phyloP scores from a whole-genome alignment of 345 rosid species.

The Acer negundo region DNA sequence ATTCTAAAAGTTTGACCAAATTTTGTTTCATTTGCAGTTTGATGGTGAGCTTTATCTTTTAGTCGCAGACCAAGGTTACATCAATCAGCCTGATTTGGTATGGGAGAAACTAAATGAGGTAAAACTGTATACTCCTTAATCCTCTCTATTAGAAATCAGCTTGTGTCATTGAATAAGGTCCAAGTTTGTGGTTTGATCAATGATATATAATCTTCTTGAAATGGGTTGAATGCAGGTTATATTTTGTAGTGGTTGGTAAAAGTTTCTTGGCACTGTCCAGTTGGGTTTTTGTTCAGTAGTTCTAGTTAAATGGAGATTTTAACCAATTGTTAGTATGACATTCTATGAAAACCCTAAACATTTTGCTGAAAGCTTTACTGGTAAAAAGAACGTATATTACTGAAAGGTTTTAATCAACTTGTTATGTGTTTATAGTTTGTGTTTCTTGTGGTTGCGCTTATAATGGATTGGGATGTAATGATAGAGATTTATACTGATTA shows the following conservation, averaged over 20 bases:
- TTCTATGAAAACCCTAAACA: not conserved
- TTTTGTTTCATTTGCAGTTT: conserved; percentile 56
- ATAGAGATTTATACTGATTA: not conserved
- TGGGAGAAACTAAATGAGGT: conserved; percentile 99
- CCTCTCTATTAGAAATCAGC: conserved; percentile 5
- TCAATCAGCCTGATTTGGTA: conserved; percentile 90
- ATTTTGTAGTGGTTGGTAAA: not conserved
- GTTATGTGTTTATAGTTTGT: not conserved
- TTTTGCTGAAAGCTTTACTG: not conserved
- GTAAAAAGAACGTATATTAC: not conserved
- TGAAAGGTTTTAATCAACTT: not conserved
- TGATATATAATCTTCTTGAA: conserved; percentile 1
- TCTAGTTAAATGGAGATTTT: not conserved
- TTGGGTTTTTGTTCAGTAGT: not conserved
- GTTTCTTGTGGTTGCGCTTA: not conserved
- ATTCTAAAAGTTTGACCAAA: not conserved
- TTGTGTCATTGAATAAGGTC: not conserved
- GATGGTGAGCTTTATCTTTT: conserved; percentile 92
- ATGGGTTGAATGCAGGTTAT: not conserved
- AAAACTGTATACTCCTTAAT: conserved; percentile 17
- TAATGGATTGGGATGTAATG: not conserved
- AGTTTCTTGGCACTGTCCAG: not conserved
- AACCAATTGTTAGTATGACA: not conserved
- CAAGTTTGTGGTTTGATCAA: not conserved
- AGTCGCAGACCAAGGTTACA: conserved; percentile 98